Base-by-base conservation (phyloP, 2,329 filamentous ascomycete species). In the Periconia sp. region DNA sequence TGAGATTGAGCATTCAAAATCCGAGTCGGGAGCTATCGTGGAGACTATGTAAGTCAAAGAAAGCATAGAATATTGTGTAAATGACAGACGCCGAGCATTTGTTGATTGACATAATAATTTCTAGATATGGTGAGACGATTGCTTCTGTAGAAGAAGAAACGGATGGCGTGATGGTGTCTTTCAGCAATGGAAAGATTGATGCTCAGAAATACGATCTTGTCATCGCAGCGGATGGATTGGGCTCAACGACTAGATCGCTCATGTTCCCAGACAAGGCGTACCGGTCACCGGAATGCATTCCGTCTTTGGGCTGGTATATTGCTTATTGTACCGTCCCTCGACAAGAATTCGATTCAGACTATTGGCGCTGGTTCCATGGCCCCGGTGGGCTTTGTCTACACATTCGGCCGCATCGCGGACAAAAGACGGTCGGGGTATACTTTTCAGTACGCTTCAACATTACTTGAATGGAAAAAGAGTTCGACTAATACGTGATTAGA, bases 121-220 rank as follows among this genome's bases (percentile, higher is more conserved):
- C 74, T 47, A 43, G 73, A 1, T 77, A 76, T 44, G 70, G 66
- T n/a, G 70, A 64, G 18, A 59, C 57, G 30, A 50, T 68, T 20
- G 53, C 56, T 13, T 60, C 58, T 3, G 64, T 77, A 8, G 62
- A 73, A 8, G 61, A 70, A 14, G 56, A 72, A 2, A 62, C 72
- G 11, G 42, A 45, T 13, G 27, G 49, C 1, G 76, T 82, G 0
- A 56, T 68, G 2, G 76, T 78, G 0, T 59, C 57, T 1, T 80
- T 85, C 54, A 53, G 61, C 5, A 68, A 70, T 17, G 47, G 48
- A 17, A 53, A 57, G 6, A 48, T 53, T 1, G 35, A 55, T 10
- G 47, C 57, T 1, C 46, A 53, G 18, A 71, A 62, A 44, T 64
- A 71, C 43, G 43, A 71, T 3, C 59, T 72, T 1, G 62, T 73